Evolutionary conservation across 768 basidiomycete genomes (phyloP), one percentile per base, ranked within the genome.

Genomic region (Phlebiopsis gigantea): DNA sequence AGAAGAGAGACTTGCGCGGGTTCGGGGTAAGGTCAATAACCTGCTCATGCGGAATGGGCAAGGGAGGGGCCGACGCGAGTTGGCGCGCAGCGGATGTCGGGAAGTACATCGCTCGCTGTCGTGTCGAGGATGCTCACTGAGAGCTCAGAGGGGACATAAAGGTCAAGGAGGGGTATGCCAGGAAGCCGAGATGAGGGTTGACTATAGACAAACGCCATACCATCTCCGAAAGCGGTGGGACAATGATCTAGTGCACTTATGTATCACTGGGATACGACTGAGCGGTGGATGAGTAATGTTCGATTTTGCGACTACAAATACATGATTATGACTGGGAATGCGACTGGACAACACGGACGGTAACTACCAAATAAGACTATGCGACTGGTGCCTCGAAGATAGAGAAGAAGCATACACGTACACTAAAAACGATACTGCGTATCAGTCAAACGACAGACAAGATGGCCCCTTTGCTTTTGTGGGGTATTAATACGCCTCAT

Each of bases 51-150:
- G 87, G 84, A 30, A 90, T 73, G n/a, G 88, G 87, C 30, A 91
- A 73, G 17, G 82, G 77, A 31, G 90, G 88, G 21, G 78, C 77
- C 17, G 83, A 82, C 17, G 85, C 84, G 42, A 93, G 77, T 66
- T 84, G 88, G 65, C 81, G 76, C 26, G 90, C 88, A 43, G 88
- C 83, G 31, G 87, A 83, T 24, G 88, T 92, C 57, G 89, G 90
- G 71, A 93, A 93, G 73, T 92, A 93, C 90, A 93, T 93, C 53
- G 30, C 22, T 41, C 39, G 15, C 14, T 25, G 26, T 30, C 47
- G 29, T 2, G 26, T 15, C 15, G 28, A 26, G 47, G 5, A 17
- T 4, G 25, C 29, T 26, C 12, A n/a, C 6, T 29, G 26, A n/a
- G 12, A 28, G 15, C 26, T 48, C 17, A 48, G 47, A 30, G 28